phyloP scores from a whole-genome alignment of 2,329 filamentous ascomycete species.

The Fusarium mundagurra region DNA sequence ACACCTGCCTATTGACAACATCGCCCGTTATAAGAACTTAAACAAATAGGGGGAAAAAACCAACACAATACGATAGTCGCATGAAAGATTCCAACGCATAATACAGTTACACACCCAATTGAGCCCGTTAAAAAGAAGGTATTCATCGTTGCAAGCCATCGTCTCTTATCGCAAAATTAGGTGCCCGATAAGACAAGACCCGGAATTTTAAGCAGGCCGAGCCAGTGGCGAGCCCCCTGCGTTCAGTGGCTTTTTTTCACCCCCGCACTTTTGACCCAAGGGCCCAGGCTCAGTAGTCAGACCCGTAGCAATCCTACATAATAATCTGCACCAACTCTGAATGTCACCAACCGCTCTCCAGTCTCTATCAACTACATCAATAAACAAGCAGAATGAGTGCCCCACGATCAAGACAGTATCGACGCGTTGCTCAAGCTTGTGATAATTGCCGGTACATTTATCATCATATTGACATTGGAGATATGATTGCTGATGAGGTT shows the following conservation, averaged over 20 bases:
- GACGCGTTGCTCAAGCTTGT: slow-evolving; percentile 19
- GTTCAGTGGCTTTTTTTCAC: background rate
- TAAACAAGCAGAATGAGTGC: background rate
- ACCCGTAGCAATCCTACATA: background rate
- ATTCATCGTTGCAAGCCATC: too few species aligned
- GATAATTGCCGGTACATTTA: slow-evolving; percentile 22
- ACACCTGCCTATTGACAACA: background rate
- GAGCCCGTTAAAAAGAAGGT: background rate
- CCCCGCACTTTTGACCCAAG: background rate
- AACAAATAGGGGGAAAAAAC: fast-evolving
- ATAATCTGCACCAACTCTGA: background rate
- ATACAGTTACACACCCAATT: too few species aligned
- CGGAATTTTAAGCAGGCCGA: slow-evolving; percentile 2
- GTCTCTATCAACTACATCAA: too few species aligned
- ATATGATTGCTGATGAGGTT: background rate
- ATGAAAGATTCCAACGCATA: fast-evolving
- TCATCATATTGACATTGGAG: fast-evolving
- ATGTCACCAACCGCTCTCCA: background rate
- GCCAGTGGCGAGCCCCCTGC: background rate
- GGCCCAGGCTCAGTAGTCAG: background rate
- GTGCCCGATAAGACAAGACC: background rate
- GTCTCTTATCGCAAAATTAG: background rate
- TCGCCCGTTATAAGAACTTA: fast-evolving
- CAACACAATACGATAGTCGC: fast-evolving
- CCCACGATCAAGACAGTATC: slow-evolving; percentile 15